Evolutionary conservation across 2,329 filamentous ascomycete species (phyloP), one percentile per base, ranked within the genome.

Genomic region (Alternaria consortialis): DNA sequence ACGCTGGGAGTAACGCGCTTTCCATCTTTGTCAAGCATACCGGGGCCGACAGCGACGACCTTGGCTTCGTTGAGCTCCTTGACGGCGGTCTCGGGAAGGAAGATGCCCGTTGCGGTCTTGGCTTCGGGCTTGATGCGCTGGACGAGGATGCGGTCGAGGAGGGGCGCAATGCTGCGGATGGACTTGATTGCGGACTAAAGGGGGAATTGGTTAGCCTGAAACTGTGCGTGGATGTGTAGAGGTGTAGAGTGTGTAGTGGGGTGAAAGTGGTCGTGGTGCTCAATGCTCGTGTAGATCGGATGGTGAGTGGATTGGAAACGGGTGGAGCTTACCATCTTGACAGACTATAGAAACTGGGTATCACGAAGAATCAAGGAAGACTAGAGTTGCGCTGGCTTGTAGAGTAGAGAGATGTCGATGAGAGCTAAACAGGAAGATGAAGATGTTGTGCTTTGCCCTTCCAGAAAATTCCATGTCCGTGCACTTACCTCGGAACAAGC

Each of bases 11-110:
- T 86, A 74, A 97, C 84, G 73, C 93, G 88, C 87, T 95, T 92
- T 73, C 95, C 95, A 63, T 97, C 90, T 84, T 90, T 93, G 85
- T 96, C 92, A 63, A 97, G 76, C 13, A 86, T 90, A 66, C 95
- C 95, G 59, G 95, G 95, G 56, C 95, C 95, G 66, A 99, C 94
- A 65, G 95, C 95, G 63, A 99, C 85, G 57, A 99, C 95, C 84
- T 93, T 94, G 75, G 92, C 95, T 86, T 98, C 94, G 84, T 97
- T 98, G 80, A 98, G 88, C 83, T 99, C 95, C 88, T 99, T 97
- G 79, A 98, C 93, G 77, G 91, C 92, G 65, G 90, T 94, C 86
- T 99, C 95, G 73, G 95, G 95, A 69, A 99, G 91, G 87, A 96
- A 97, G 87, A 99, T 97, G 77, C 95, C 95, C 77, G 90, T 90